Conservation (phyloP, 805 yeast species). For the Wickerhamomyces hampshirensis region DNA sequence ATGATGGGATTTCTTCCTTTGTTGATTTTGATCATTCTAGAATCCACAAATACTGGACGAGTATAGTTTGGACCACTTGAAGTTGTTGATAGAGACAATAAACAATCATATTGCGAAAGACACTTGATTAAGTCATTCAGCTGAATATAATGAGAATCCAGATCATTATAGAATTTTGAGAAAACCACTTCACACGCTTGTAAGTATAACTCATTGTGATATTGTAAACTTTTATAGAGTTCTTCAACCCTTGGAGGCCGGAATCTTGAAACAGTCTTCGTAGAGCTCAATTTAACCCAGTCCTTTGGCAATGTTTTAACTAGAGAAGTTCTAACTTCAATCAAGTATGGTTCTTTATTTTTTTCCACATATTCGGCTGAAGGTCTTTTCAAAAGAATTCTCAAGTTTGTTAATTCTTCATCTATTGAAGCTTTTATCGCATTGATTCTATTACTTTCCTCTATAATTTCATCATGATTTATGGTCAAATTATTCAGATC, state of each 20-base stretch:
- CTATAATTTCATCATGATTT: conserved; percentile 35
- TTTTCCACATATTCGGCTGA: conserved; percentile 50
- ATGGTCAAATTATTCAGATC: conserved; percentile 29
- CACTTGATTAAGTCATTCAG: conserved; percentile 46
- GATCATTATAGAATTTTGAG: conserved; percentile 38
- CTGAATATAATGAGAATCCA: conserved; percentile 38
- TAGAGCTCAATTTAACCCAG: conserved; percentile 74
- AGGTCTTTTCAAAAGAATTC: conserved; percentile 48
- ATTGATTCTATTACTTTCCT: conserved; percentile 35
- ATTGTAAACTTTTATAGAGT: conserved; percentile 51
- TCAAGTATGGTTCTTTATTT: conserved; percentile 62
- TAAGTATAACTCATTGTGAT: conserved; percentile 47
- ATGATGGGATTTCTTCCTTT: conserved; percentile 88
- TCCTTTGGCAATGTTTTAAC: conserved; percentile 54
- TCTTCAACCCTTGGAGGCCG: conserved; percentile 54
- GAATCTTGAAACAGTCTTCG: conserved; percentile 66
- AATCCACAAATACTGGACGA: conserved; percentile 57
- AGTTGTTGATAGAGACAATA: conserved; percentile 63
- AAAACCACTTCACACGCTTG: conserved; percentile 33
- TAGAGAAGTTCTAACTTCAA: conserved; percentile 65
- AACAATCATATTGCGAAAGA: conserved; percentile 65
- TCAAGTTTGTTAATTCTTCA: conserved; percentile 46
- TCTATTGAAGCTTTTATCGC: conserved; percentile 46
- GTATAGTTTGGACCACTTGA: conserved; percentile 61
- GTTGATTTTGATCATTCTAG: conserved; percentile 42